Percentiles rank a stretch among this genome's conserved stretches.
phyloP scores from a whole-genome alignment of 139 green algal genomes.

The Nannochloris sp. region DNA sequence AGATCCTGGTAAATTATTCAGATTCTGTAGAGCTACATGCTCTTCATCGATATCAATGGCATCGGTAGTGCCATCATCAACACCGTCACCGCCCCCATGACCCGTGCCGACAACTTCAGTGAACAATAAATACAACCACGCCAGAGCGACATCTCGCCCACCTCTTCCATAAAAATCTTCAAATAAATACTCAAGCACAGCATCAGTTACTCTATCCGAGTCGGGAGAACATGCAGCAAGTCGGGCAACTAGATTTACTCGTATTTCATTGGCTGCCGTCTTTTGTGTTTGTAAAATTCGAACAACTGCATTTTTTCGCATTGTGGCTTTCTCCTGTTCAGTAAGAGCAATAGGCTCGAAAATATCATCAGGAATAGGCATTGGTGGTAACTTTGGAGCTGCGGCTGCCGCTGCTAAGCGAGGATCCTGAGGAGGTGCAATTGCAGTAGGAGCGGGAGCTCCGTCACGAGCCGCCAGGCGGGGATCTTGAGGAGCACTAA shows the following conservation, averaged over 20 bases:
- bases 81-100: not conserved
- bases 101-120: not conserved
- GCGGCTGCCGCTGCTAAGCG: not conserved
- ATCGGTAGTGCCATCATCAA: not conserved
- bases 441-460: constrained; percentile 4
- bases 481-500: constrained; percentile 1
- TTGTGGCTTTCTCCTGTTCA: not conserved
- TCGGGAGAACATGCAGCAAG: constrained; percentile 17
- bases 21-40: too few species aligned
- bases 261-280: constrained; percentile 15
- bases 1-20: constrained; percentile 6
- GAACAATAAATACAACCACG: constrained; percentile 15
- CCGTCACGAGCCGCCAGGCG: constrained; percentile 12
- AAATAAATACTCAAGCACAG: constrained; percentile 6
- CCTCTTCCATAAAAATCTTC: constrained; percentile 7
- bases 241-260: constrained; percentile 34
- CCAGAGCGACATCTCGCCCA: constrained; percentile 1
- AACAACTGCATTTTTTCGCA: constrained; percentile 39
- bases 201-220: constrained; percentile 17
- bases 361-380: not conserved
- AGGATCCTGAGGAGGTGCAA: not conserved
- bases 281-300: constrained; percentile 38
- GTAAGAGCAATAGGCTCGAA: not conserved
- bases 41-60: too few species aligned
- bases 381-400: not conserved